Base-by-base conservation (phyloP, 2,329 filamentous ascomycete species). In the Ophiobolus disseminans region DNA sequence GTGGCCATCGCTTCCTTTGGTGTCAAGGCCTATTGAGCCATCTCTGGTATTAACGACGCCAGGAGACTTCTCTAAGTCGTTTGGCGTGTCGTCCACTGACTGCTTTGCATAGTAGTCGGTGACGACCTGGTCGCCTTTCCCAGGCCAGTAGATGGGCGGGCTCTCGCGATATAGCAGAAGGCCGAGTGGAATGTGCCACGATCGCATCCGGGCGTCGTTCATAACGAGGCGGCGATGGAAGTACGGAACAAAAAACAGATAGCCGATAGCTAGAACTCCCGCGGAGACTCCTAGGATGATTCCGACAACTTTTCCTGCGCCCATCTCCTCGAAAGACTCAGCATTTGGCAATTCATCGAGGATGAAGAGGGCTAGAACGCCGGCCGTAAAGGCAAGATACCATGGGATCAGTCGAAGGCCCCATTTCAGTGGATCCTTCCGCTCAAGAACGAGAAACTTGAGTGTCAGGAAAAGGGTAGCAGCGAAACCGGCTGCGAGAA, bases 361-460 rank as follows among this genome's bases (percentile, higher is more conserved):
- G 50, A 88, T 81, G 50, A 87, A 80, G 67, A 88, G 72, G 4
- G 78, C 76, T 32, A 79, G 74, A 40, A 80, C 67, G 20, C 68
- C 76, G 34, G 73, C 76, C 0, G 78, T 79, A 40, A 78, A 60
- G 26, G 76, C 71, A 41, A 80, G 73, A 61, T 78, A 81, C 60
- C 75, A 67, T 2, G 78, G 76, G 30, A 77, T 74, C 37, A 77
- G 65, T 39, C 72, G 73, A 59, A 81, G 69, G 6, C 72, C 77
- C 73, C 76, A 78, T 38, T 76, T 75, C 39, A 80, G 69, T 0
- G 78, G 70, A 41, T 80, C 76, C 14, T 64, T 62, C 47, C 78
- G 73, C 52, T 78, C 71, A 36, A 79, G 77, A 2, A 81, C 77
- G 5, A 65, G 51, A 51, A 75, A 73, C 63, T 80, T 81, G 63